A percentile compares a stretch with the other conserved stretches of the same genome.
phyloP scores from a whole-genome alignment of 2,329 filamentous ascomycete species.

The Colletotrichum musicola region DNA sequence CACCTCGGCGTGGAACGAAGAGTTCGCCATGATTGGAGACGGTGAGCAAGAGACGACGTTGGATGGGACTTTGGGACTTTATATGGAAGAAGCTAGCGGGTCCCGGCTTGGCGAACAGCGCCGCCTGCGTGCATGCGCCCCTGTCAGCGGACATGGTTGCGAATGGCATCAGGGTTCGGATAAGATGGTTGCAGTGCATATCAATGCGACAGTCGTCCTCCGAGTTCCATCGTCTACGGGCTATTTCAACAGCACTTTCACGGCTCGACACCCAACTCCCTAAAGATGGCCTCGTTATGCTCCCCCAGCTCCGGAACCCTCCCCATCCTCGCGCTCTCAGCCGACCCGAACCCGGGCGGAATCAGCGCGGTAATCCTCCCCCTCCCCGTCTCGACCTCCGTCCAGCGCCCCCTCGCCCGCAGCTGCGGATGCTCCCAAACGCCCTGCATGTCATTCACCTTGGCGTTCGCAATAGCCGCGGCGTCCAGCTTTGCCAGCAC shows the following conservation, averaged over 20 bases:
- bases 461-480: conserved; percentile 67
- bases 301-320: conserved; percentile 32
- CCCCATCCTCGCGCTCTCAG: conserved; percentile 21
- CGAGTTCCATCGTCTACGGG: not conserved
- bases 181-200: too few species aligned
- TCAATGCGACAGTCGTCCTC: too few species aligned
- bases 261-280: conserved; percentile 17
- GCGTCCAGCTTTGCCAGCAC: conserved; percentile 58
- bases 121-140: not conserved
- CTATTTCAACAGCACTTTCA: not conserved
- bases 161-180: too few species aligned
- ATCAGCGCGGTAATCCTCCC: conserved; percentile 62
- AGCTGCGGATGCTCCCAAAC: conserved; percentile 68
- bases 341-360: conserved; percentile 57
- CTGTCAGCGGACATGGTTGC: not conserved
- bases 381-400: conserved; percentile 59
- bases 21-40: not conserved
- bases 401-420: conserved; percentile 63
- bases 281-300: conserved; percentile 30
- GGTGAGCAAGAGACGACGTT: not conserved
- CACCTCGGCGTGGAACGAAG: not conserved
- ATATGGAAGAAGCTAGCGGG: not conserved
- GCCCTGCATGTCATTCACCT: conserved; percentile 66
- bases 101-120: not conserved
- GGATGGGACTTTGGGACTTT: not conserved